These are phyloP conservation scores for Macrophomina phaseolina DNA, from an alignment of 2,329 filamentous ascomycete species.

Conservation along the genomic window DNA sequence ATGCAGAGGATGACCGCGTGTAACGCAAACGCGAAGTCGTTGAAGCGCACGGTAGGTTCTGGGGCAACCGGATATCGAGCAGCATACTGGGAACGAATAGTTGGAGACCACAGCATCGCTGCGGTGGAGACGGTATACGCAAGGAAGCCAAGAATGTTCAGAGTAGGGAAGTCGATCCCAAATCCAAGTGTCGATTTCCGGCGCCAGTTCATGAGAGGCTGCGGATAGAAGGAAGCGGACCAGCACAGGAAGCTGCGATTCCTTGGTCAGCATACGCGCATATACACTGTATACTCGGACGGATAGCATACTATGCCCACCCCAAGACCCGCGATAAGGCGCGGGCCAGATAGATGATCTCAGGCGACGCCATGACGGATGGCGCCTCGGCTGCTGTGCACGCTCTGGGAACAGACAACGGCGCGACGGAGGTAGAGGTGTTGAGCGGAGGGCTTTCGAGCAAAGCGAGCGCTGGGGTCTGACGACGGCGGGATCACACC, in stretches of 20 bases:
- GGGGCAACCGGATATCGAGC: constrained; percentile 74
- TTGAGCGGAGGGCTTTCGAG: background rate
- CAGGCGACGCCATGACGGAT: constrained; percentile 32
- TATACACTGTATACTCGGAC: background rate
- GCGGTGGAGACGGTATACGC: constrained; percentile 78
- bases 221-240: constrained; percentile 90
- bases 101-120: constrained; percentile 78
- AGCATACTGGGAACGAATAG: constrained; percentile 83
- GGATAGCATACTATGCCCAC: constrained; percentile 37
- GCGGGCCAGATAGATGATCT: constrained; percentile 39
- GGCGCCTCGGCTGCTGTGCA: background rate
- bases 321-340: constrained; percentile 43
- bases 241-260: constrained; percentile 38
- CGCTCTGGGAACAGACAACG: background rate
- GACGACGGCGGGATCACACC: constrained; percentile 7
- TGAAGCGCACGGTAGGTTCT: constrained; percentile 83
- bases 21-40: constrained; percentile 86
- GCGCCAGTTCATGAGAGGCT: constrained; percentile 78
- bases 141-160: constrained; percentile 74
- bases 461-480: background rate
- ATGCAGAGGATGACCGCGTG: constrained; percentile 78
- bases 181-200: constrained; percentile 81
- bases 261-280: constrained; percentile 1
- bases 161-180: constrained; percentile 83
- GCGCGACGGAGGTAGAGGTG: background rate